Base-by-base conservation (phyloP, 768 basidiomycete genomes). In the Boletus vermiculosoides region DNA sequence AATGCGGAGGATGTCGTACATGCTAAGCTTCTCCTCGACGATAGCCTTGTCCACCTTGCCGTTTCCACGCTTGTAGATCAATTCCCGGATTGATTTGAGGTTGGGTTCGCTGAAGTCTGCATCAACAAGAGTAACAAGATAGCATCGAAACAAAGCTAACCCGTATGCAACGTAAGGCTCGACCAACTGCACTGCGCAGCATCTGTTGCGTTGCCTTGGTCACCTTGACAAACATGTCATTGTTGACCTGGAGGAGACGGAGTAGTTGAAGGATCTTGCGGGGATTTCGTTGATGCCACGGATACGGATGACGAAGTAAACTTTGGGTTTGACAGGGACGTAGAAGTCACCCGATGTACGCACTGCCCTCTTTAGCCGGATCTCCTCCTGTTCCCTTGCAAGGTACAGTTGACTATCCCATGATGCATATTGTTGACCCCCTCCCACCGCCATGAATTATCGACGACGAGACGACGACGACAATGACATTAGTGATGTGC, bases 31-130 rank as follows among this genome's bases (percentile, higher is more conserved):
- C 68, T 83, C 78, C 78, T 99, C 97, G 68, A 98, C 95, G 77
- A 97, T 81, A 58, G 84, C 80, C 79, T 93, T 96, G 83, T 93
- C 75, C 75, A 98, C 87, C 81, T 98, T 98, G 74, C 96, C 97
- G 72, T 98, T 98, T 55, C 97, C 97, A 62, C 97, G 93, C 84
- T 99, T 99, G 89, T 98, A 98, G 78, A 98, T 87, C 63, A 99
- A 79, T 75, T 97, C 94, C 62, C 96, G 94, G 72, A 98, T 87
- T 42, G 94, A 87, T 76, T 98, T 98, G 67, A 98, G 80, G 80
- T 98, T 98, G 56, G 94, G 91, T 77, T 96, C 94, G 77, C 93
- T 94, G 61, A 5, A 12, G 13, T 15, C 45, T 39, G 8, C 28
- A 25, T 66, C 47, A 64, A 47, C 30, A 44, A 54, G 34, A 20